Conservation (phyloP, 768 basidiomycete genomes). For the Lyophyllum decastes region DNA sequence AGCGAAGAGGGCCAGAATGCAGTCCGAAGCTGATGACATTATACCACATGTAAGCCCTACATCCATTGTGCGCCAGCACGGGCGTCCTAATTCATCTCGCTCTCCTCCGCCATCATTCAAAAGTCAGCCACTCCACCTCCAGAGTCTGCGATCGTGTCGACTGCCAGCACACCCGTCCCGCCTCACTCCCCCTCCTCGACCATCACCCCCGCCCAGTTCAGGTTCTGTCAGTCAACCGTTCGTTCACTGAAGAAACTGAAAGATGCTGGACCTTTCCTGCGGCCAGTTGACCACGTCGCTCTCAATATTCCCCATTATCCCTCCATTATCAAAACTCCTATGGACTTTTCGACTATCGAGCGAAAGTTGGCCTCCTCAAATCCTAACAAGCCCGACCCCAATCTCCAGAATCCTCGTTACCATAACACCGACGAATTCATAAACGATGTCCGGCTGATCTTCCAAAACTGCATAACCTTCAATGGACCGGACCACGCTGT, state of each 20-base stretch:
- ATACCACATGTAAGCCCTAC: conserved; percentile 67
- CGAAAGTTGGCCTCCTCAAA: conserved; percentile 82
- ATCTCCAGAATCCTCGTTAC: conserved; percentile 76
- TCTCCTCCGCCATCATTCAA: conserved; percentile 32
- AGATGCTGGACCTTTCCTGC: conserved; percentile 78
- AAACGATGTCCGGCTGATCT: conserved; percentile 83
- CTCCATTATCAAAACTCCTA: conserved; percentile 83
- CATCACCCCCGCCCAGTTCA: conserved; percentile 70
- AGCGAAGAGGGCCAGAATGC: conserved; percentile 76
- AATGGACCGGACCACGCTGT: conserved; percentile 91
- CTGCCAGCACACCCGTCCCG: conserved; percentile 38
- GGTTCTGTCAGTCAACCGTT: conserved; percentile 76
- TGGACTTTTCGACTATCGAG: conserved; percentile 94
- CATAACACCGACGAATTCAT: conserved; percentile 77
- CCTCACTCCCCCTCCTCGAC: conserved; percentile 36
- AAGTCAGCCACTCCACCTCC: conserved; percentile 82
- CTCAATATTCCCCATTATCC: conserved; percentile 88
- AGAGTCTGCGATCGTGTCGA: conserved; percentile 45
- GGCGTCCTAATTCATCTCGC: conserved; percentile 53
- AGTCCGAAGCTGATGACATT: conserved; percentile 76
- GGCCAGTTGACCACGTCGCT: conserved; percentile 86
- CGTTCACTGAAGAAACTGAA: conserved; percentile 85
- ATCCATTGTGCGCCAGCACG: conserved; percentile 47
- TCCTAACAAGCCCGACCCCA: conserved; percentile 72
- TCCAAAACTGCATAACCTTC: conserved; percentile 86